Conservation (phyloP, 2,329 filamentous ascomycete species). For the Fusarium subtropicale region DNA sequence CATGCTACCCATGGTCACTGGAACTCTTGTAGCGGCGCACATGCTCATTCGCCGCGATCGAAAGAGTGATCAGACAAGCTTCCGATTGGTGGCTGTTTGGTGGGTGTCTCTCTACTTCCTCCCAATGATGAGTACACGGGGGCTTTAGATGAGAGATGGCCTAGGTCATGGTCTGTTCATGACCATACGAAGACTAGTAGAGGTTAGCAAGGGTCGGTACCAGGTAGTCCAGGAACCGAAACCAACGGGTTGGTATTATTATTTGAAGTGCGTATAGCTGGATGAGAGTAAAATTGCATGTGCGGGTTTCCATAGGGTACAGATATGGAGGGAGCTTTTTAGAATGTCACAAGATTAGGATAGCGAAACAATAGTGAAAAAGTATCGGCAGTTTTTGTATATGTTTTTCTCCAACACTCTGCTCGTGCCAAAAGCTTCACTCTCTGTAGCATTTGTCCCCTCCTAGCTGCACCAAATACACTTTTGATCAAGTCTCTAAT, state of each 20-base stretch:
- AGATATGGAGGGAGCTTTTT: background rate
- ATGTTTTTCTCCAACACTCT: background rate
- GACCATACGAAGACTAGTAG: background rate
- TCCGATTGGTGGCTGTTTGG: constrained; percentile 36
- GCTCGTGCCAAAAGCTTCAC: background rate
- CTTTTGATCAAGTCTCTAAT: too few relatives aligned
- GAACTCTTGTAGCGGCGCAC: constrained; percentile 19
- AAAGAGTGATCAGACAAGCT: constrained; percentile 26
- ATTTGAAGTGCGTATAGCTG: background rate
- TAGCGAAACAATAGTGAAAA: background rate
- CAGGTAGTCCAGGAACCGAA: background rate
- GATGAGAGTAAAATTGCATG: background rate
- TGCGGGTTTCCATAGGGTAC: too few relatives aligned
- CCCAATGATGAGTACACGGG: constrained; percentile 26
- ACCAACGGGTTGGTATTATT: background rate
- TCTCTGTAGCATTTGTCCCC: too few relatives aligned
- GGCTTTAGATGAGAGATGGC: background rate
- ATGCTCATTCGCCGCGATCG: constrained; percentile 32
- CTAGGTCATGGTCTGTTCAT: background rate
- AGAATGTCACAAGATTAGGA: background rate
- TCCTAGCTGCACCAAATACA: too few relatives aligned
- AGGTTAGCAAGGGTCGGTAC: background rate
- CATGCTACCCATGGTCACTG: constrained; percentile 5
- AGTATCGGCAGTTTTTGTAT: background rate
- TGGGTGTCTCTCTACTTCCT: constrained; percentile 37